phyloP scores from a whole-genome alignment of 2,329 filamentous ascomycete genomes.

The Pseudogymnoascus sp. region DNA sequence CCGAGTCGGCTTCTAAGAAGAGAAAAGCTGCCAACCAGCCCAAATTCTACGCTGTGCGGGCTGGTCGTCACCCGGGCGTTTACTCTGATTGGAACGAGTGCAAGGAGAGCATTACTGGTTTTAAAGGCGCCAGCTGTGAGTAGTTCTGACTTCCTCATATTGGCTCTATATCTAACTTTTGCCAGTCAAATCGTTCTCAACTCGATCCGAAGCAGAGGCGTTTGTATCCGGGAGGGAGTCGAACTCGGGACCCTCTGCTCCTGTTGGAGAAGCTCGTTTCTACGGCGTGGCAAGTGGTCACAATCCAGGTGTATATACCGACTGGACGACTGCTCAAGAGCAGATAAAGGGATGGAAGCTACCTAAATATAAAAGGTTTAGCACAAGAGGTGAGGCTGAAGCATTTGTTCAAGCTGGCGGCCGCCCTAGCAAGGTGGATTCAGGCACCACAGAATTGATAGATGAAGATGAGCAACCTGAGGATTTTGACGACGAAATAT shows the following conservation, averaged over 20 bases:
- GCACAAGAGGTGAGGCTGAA: conserved; percentile 63
- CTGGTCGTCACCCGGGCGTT: conserved; percentile 50
- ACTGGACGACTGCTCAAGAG: conserved; percentile 61
- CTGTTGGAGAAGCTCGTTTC: conserved; percentile 36
- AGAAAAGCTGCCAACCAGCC: conserved; percentile 16
- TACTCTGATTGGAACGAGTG: conserved; percentile 56
- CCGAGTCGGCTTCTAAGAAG: conserved; percentile 19
- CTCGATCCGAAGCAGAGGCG: conserved; percentile 65
- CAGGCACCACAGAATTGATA: conserved; percentile 15
- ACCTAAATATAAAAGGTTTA: conserved; percentile 62
- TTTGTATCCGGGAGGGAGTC: conserved; percentile 57
- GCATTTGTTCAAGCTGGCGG: conserved; percentile 54
- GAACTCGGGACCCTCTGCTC: conserved; percentile 30
- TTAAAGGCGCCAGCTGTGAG: conserved; percentile 60
- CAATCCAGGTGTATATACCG: conserved; percentile 50
- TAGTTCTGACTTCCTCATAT: conserved; percentile 19
- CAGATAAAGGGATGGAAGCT: conserved; percentile 64
- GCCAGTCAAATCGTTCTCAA: conserved; percentile 69
- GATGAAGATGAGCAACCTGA: conserved; percentile 23
- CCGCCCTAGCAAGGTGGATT: not conserved
- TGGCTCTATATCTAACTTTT: not conserved
- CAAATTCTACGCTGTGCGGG: conserved; percentile 57
- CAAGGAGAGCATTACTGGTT: conserved; percentile 51
- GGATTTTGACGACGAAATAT: conserved; percentile 32
- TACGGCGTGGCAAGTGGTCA: conserved; percentile 56